phyloP scores from a whole-genome alignment of 2,329 filamentous ascomycete species.

The Fusarium verrucosum region DNA sequence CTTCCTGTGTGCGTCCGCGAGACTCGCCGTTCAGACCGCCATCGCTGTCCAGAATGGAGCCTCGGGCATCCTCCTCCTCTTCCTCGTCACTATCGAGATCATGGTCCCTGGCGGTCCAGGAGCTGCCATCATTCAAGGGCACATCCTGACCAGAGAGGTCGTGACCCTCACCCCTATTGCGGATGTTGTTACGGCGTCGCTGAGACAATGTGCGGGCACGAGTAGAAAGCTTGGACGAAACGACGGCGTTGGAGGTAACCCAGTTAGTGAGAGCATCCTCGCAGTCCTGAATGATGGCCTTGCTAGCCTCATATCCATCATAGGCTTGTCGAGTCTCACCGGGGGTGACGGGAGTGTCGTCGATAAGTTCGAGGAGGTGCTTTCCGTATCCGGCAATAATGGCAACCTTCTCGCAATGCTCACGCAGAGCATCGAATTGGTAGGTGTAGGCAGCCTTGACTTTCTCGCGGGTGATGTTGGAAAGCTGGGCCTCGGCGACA shows the following conservation, averaged over 20 bases:
- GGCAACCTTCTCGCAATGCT: conserved; percentile 98
- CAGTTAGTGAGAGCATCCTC: conserved; percentile 98
- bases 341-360: conserved; percentile 95
- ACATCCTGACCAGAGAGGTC: conserved; percentile 86
- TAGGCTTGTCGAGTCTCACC: conserved; percentile 96
- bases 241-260: conserved; percentile 89
- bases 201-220: conserved; percentile 89
- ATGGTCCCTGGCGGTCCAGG: conserved; percentile 80
- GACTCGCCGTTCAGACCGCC: conserved; percentile 64
- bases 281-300: conserved; percentile 99
- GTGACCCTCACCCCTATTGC: conserved; percentile 74
- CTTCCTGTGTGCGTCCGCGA: conserved; percentile 64
- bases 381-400: conserved; percentile 98
- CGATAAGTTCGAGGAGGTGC: conserved; percentile 95
- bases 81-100: conserved; percentile 74
- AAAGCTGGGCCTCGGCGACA: conserved; percentile 96
- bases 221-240: conserved; percentile 85
- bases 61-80: conserved; percentile 63
- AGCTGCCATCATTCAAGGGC: conserved; percentile 79
- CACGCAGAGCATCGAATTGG: conserved; percentile 95
- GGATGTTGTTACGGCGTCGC: conserved; percentile 78
- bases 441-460: conserved; percentile 98
- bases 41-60: conserved; percentile 63
- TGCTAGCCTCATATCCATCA: conserved; percentile 97
- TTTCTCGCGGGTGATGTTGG: conserved; percentile 99